phyloP scores from a whole-genome alignment of 1,284 basidiomycete genomes.

The Trichosporon sp. region DNA sequence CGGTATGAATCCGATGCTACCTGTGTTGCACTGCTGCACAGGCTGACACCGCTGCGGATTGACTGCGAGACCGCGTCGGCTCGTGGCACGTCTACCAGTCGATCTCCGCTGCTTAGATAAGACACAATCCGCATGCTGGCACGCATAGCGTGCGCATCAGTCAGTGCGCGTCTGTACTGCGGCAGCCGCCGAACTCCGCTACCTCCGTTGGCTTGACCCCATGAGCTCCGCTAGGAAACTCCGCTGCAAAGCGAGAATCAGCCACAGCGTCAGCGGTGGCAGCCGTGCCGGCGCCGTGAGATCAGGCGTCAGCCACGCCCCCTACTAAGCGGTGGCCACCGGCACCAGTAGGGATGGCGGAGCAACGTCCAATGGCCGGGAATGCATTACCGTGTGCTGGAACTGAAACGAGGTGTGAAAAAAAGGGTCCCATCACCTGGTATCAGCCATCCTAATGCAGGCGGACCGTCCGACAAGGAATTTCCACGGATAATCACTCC shows the following conservation, averaged over 20 bases:
- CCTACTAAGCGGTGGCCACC: background rate
- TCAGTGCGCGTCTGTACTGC: background rate
- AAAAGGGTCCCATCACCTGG: background rate
- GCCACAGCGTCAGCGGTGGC: background rate
- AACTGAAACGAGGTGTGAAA: conserved; percentile 13
- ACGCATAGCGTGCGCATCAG: background rate
- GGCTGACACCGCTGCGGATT: background rate
- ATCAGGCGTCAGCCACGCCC: background rate
- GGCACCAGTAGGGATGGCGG: too few species aligned
- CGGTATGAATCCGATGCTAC: background rate
- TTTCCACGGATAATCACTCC: conserved; percentile 7
- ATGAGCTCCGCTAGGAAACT: background rate
- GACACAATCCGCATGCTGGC: background rate
- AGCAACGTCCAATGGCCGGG: conserved; percentile 5
- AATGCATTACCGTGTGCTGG: conserved; percentile 4
- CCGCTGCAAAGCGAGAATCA: background rate
- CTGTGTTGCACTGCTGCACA: background rate
- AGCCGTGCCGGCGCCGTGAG: background rate
- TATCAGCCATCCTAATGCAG: background rate
- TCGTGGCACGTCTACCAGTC: background rate
- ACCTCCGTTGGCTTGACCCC: too few species aligned
- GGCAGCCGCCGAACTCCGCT: too few species aligned
- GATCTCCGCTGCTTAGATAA: background rate
- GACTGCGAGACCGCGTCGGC: background rate
- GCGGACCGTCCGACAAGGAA: background rate